These are phyloP conservation scores for Hypocrella siamensis DNA, from an alignment of 2,329 filamentous ascomycete species.

Conservation along the genomic window DNA sequence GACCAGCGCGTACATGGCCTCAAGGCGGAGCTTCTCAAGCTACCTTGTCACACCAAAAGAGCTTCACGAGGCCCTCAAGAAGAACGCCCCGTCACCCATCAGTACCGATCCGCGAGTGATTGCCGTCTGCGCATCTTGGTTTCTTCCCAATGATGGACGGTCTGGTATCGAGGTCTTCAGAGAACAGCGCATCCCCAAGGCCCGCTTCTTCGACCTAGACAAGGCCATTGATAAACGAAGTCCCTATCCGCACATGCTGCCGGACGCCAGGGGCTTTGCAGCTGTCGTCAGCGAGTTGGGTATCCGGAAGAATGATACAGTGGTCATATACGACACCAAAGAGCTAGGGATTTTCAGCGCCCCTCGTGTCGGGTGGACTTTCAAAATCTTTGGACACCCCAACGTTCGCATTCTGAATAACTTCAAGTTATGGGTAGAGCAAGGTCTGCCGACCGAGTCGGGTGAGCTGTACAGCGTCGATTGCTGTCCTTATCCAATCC, in stretches of 20 bases:
- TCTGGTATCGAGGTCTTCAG: conserved; percentile 70
- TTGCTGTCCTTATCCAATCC: conserved; percentile 48
- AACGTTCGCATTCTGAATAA: conserved; percentile 89
- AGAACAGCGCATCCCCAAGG: conserved; percentile 69
- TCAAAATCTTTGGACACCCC: conserved; percentile 76
- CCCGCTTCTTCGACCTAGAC: conserved; percentile 94
- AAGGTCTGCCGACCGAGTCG: conserved; percentile 69
- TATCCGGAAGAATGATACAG: conserved; percentile 70
- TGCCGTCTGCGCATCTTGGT: conserved; percentile 88
- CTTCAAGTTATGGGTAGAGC: conserved; percentile 82
- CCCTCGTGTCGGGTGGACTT: conserved; percentile 84
- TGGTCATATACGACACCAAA: conserved; percentile 87
- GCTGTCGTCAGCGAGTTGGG: conserved; percentile 79
- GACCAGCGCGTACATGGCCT: conserved; percentile 13
- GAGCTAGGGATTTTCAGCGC: conserved; percentile 91
- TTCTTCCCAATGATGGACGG: conserved; percentile 80
- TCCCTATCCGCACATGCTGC: conserved; percentile 94
- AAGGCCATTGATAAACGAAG: conserved; percentile 75
- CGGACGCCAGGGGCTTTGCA: conserved; percentile 64
- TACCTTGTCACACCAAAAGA: conserved; percentile 80
- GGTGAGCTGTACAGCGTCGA: conserved; percentile 56
- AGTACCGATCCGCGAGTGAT: conserved; percentile 72
- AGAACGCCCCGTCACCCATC: conserved; percentile 64
- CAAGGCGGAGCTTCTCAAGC: conserved; percentile 42
- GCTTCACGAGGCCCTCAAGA: conserved; percentile 65